These are phyloP conservation scores for Prunus armeniaca DNA, from an alignment of 306 rosid genomes.

Conservation along the genomic window DNA sequence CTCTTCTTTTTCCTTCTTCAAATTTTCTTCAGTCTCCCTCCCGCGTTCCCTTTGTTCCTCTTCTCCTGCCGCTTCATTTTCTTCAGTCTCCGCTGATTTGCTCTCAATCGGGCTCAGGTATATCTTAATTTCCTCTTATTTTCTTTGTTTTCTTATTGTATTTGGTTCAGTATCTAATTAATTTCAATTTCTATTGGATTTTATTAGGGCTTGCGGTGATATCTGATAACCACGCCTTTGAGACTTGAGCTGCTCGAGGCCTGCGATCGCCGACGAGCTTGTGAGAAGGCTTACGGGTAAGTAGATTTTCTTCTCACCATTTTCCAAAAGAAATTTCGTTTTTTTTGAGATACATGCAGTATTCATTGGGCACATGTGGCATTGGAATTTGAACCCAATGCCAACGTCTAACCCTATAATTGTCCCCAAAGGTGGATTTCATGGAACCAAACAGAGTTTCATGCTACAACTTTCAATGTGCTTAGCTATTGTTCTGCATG, in stretches of 20 bases:
- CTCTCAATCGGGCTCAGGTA: neutral
- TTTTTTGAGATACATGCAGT: neutral
- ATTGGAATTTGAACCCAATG: neutral
- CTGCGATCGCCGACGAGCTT: neutral
- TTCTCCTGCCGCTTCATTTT: neutral
- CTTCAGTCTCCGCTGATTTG: neutral
- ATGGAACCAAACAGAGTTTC: neutral
- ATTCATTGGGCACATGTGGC: neutral
- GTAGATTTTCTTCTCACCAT: neutral
- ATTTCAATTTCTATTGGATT: neutral
- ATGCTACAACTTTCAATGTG: neutral
- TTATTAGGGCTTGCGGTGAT: constrained; percentile 1
- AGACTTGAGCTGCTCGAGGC: neutral
- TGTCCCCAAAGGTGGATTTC: neutral
- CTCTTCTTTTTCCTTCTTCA: neutral
- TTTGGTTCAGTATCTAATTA: neutral
- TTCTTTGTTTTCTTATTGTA: neutral
- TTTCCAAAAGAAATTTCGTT: neutral
- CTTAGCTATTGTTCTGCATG: neutral
- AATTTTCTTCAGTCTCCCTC: neutral
- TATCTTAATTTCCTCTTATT: neutral
- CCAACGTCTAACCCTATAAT: neutral
- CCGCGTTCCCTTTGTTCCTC: neutral
- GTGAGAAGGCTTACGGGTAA: neutral
- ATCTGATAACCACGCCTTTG: neutral